phyloP scores from a whole-genome alignment of 176 grass and related monocot genomes.

The Hsuehochloa calcarea region DNA sequence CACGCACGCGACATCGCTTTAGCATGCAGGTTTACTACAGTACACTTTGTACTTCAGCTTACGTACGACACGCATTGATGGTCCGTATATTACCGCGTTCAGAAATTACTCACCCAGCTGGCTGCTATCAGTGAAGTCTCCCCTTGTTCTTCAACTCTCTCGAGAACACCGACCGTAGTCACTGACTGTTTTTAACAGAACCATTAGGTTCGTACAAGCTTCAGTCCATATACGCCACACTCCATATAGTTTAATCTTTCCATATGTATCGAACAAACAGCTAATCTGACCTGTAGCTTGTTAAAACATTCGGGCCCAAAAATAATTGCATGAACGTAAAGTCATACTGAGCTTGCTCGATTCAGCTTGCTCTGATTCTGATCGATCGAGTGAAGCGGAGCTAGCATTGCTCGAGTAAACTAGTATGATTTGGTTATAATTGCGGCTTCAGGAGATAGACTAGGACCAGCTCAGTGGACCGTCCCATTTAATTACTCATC shows the following conservation, averaged over 20 bases:
- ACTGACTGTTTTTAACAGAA: not conserved
- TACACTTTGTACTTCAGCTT: not conserved
- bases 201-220: not conserved
- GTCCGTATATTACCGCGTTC: not conserved
- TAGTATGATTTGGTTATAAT: slow-evolving; percentile 18
- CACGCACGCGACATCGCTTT: too few relatives aligned
- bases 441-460: not conserved
- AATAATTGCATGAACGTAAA: not conserved
- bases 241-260: not conserved
- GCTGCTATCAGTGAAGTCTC: not conserved
- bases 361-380: not conserved
- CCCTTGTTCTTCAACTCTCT: not conserved
- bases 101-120: not conserved
- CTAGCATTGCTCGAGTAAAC: not conserved
- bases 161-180: not conserved
- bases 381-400: not conserved
- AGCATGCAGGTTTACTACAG: not conserved
- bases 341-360: not conserved
- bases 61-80: not conserved
- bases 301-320: not conserved
- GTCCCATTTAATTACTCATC: not conserved
- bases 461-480: not conserved
- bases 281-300: not conserved
- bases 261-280: not conserved
- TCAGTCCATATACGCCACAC: not conserved